These are phyloP conservation scores for Tulasnella sp. DNA, from an alignment of 768 basidiomycete species.

Conservation along the genomic window DNA sequence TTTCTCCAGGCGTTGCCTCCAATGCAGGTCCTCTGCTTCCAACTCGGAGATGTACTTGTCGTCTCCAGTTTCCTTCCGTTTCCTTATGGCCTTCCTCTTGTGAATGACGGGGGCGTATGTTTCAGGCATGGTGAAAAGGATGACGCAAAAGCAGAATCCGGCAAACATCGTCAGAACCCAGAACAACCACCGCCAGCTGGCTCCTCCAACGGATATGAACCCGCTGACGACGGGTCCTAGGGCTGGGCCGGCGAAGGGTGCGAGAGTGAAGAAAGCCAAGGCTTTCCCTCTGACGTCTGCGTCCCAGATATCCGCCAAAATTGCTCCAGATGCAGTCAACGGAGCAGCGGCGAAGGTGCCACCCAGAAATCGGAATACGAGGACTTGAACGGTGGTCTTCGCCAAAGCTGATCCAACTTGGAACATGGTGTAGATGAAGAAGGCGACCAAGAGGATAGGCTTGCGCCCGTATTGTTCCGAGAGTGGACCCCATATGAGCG, in stretches of 20 bases:
- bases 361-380: conserved; percentile 27
- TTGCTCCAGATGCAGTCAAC: conserved; percentile 24
- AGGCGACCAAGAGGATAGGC: conserved; percentile 33
- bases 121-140: conserved; percentile 24
- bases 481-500: conserved; percentile 29
- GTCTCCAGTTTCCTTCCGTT: conserved; percentile 29
- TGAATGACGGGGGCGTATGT: conserved; percentile 24
- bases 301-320: conserved; percentile 28
- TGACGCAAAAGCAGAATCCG: conserved; percentile 15
- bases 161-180: conserved; percentile 27
- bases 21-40: conserved; percentile 1
- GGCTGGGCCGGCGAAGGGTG: conserved; percentile 25
- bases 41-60: conserved; percentile 19
- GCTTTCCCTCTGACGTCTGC: conserved; percentile 25
- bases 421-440: conserved; percentile 27
- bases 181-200: conserved; percentile 25
- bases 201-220: conserved; percentile 16
- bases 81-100: conserved; percentile 21
- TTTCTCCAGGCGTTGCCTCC: conserved; percentile 1
- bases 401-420: conserved; percentile 33
- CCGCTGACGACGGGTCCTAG: conserved; percentile 27
- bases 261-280: conserved; percentile 23
- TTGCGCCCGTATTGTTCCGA: conserved; percentile 33
- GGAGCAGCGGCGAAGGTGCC: conserved; percentile 26
- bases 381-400: conserved; percentile 31